These are phyloP conservation scores for Pythium guiyangense DNA, from an alignment of 352 stramenopile species.

Conservation along the genomic window DNA sequence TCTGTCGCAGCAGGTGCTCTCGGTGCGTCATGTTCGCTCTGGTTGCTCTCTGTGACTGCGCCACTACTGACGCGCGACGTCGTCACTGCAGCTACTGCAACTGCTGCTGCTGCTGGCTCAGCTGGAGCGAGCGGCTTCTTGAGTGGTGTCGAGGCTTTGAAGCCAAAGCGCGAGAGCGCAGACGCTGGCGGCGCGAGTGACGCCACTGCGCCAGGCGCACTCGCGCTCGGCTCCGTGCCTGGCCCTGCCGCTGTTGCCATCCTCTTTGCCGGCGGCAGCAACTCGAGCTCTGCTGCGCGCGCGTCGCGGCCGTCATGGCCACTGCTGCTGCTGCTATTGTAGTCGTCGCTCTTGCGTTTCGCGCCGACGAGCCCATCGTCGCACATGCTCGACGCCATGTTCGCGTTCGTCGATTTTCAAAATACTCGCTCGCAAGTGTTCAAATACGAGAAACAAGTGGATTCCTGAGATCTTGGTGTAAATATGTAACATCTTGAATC, in stretches of 20 bases:
- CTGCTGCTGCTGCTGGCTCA: conserved; percentile 2
- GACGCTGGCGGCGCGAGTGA: not conserved
- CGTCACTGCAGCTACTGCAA: not conserved
- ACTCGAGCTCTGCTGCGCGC: conserved; percentile 2
- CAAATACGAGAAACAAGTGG: no score
- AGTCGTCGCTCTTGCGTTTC: conserved; percentile 10
- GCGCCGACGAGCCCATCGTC: conserved; percentile 2
- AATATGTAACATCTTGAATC: no score
- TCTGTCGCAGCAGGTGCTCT: not conserved
- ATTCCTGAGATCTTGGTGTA: no score
- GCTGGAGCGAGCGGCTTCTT: conserved; percentile 3
- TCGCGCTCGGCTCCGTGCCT: conserved; percentile 3
- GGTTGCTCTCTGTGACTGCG: conserved; percentile 14
- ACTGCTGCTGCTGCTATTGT: conserved; percentile 6
- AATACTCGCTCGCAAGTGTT: no score
- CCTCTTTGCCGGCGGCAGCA: conserved; percentile 5
- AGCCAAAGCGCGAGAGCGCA: conserved; percentile 22
- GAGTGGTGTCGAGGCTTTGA: conserved; percentile 10
- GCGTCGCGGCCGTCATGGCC: not conserved
- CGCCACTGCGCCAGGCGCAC: conserved; percentile 4
- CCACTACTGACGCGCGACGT: no score
- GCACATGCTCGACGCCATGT: no score
- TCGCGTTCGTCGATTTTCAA: no score
- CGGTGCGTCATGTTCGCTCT: conserved; percentile 12
- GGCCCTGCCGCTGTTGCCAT: conserved; percentile 8